Percentiles rank a stretch among this genome's conserved stretches.
phyloP scores from a whole-genome alignment of 805 yeast species.

The Cyberlindnera misumaiensis region DNA sequence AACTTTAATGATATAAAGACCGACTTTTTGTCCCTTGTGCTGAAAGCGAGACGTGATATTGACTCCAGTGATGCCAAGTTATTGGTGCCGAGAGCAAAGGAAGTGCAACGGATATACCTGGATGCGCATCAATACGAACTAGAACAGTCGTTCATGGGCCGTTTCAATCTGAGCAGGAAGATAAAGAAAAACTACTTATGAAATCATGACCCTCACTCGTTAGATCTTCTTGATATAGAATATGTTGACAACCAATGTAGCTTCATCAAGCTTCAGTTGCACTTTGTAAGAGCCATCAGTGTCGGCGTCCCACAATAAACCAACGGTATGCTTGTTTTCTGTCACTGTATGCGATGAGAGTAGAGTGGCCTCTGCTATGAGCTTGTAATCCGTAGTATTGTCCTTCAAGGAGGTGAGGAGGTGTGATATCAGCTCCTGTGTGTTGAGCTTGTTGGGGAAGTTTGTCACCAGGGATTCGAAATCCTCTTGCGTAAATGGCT shows the following conservation, averaged over 20 bases:
- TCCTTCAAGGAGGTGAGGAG: slow-evolving; percentile 2
- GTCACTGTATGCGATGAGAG: neutral
- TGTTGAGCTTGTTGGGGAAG: slow-evolving; percentile 3
- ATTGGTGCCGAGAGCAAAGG: slow-evolving; percentile 10
- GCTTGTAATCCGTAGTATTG: slow-evolving; percentile 6
- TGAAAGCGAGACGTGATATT: slow-evolving; percentile 37
- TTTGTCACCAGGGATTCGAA: neutral
- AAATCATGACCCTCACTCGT: neutral
- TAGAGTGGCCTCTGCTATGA: slow-evolving; percentile 3
- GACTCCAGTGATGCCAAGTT: slow-evolving; percentile 18
- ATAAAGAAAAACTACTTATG: slow-evolving; percentile 11
- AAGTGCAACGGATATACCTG: slow-evolving; percentile 6
- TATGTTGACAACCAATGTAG: slow-evolving; percentile 6
- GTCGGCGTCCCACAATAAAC: slow-evolving; percentile 8
- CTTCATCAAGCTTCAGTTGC: slow-evolving; percentile 1
- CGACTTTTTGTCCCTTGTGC: slow-evolving; percentile 57
- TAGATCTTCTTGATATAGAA: slow-evolving; percentile 7
- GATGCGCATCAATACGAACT: slow-evolving; percentile 5
- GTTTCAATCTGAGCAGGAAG: slow-evolving; percentile 9
- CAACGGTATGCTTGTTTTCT: slow-evolving; percentile 4
- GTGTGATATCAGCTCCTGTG: slow-evolving; percentile 3
- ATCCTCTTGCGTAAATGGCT: neutral
- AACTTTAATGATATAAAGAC: slow-evolving; percentile 75
- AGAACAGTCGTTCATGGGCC: slow-evolving; percentile 13
- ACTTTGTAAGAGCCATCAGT: slow-evolving; percentile 10